These are phyloP conservation scores for Solanum corneliomulleri DNA, from an alignment of 257 asterid genomes.

Conservation along the genomic window DNA sequence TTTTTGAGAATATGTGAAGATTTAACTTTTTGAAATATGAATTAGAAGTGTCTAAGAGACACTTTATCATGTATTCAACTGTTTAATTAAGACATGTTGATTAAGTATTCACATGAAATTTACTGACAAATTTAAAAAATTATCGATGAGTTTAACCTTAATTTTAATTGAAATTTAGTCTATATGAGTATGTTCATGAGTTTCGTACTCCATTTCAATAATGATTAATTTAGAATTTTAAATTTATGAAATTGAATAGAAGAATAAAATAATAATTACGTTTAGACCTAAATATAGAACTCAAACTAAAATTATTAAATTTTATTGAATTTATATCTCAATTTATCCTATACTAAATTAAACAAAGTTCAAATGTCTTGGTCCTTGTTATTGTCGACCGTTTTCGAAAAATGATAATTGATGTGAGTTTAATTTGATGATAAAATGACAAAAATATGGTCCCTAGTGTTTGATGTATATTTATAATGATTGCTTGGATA, in stretches of 20 bases:
- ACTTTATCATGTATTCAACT: neutral
- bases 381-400: neutral
- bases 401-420: neutral
- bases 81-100: neutral
- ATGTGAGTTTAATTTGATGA: neutral
- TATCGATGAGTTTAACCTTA: neutral
- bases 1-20: neutral
- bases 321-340: neutral
- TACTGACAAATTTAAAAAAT: neutral
- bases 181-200: neutral
- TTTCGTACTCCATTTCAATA: neutral
- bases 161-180: neutral
- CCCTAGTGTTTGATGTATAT: neutral
- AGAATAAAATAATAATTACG: neutral
- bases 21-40: neutral
- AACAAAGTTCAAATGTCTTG: neutral
- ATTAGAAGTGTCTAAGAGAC: neutral
- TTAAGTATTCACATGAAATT: neutral
- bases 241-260: neutral
- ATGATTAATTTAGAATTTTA: neutral
- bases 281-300: neutral
- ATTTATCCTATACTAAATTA: neutral
- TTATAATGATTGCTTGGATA: neutral
- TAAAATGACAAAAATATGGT: neutral
- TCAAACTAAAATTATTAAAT: neutral